Base-by-base conservation (phyloP, 2,329 filamentous ascomycete species). In the Knufia fluminis region DNA sequence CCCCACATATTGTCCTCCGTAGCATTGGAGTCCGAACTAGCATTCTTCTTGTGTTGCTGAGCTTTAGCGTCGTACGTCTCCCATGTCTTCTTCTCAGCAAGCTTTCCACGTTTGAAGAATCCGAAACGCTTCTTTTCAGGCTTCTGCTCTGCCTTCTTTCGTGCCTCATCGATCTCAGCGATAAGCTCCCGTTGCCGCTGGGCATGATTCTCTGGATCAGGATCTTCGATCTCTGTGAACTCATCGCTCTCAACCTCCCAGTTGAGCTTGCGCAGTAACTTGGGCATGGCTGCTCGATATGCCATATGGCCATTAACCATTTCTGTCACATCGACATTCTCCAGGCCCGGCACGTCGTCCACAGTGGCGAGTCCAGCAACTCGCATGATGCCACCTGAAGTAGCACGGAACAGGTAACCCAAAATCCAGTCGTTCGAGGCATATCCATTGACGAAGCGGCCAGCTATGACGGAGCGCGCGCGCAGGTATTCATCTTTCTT, bases 361-460 rank as follows among this genome's bases (percentile, higher is more conserved):
- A 97, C 76, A 1, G 84, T 75, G 1, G 80, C 85, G 36, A 98
- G 76, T 10, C 92, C 92, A 3, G 90, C 90, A 1, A 98, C 79
- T 17, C 83, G 81, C 66, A 89, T 85, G 61, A 97, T 91, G 38
- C 92, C 92, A 57, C 92, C 92, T 57, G 84, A 86, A 2, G 92
- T 98, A 36, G 95, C 79, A 12, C 92, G 86, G 75, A 98, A 98
- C 1, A 98, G 79, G 64, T 98, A 98, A 12, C 80, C 89, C 44
- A 98, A 69, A 61, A 98, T 97, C 92, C 92, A 98, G 69, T 98
- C 92, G 64, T 92, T 96, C 42, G 78, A 85, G 58, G 92, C 86
- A 69, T 90, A 98, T 14, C 87, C 92, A 62, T 95, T 98, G 56
- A 98, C 81, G 58, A 97, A 95, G 36, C 90, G 80, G n/a, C 92